A percentile compares a stretch with the other conserved stretches of the same genome.
Evolutionary conservation across 176 grass and related monocot species (phyloP).

Genomic region (Oryza meridionalis): DNA sequence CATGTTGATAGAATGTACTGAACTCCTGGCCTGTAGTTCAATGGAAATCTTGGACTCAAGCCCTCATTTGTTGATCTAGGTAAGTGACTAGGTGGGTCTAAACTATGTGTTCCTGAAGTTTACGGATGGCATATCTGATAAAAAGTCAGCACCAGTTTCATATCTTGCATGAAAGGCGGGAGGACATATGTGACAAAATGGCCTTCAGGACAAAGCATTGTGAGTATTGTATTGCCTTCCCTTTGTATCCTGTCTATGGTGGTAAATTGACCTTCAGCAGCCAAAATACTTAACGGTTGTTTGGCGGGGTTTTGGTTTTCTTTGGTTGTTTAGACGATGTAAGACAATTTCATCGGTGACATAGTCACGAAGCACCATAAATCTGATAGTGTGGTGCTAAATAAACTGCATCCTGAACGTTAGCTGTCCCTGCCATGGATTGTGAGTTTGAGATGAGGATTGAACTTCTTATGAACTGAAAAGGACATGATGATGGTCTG

Average conservation of each 20-base stretch:
- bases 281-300: background rate
- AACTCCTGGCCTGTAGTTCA: background rate
- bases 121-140: background rate
- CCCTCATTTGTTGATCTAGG: background rate
- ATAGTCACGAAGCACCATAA: background rate
- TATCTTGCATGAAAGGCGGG: background rate
- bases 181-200: background rate
- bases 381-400: background rate
- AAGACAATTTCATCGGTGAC: background rate
- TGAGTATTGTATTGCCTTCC: conserved; percentile 9
- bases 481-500: background rate
- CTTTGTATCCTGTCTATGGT: conserved; percentile 9
- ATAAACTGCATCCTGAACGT: background rate
- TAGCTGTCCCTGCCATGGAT: background rate
- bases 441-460: background rate
- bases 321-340: background rate
- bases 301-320: background rate
- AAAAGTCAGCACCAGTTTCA: background rate
- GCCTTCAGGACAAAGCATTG: conserved; percentile 14
- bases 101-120: background rate
- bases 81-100: background rate
- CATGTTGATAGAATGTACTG: background rate
- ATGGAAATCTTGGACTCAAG: background rate
- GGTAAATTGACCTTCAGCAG: no score
- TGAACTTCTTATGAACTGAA: background rate